Evolutionary conservation across 108 stramenopile species (phyloP).

Genomic region (Aurantiochytrium sp.): DNA sequence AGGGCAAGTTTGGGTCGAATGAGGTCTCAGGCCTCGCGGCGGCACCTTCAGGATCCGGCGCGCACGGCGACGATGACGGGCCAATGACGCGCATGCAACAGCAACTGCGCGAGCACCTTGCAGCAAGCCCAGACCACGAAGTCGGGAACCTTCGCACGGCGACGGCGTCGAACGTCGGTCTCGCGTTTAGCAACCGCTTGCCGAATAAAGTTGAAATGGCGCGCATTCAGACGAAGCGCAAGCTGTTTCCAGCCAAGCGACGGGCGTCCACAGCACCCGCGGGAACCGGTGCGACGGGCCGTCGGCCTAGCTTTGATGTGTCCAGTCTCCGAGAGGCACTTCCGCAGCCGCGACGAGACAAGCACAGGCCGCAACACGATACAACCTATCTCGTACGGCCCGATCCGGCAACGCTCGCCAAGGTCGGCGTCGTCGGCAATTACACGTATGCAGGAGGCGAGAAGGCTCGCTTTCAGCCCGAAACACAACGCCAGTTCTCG

Average conservation of each 20-base stretch:
- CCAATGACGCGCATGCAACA: neutral
- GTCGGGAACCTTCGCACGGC: neutral
- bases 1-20: neutral
- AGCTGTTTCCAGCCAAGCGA: neutral
- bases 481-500: neutral
- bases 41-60: neutral
- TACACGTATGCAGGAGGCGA: constrained; percentile 8
- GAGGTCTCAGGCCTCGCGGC: neutral
- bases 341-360: neutral
- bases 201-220: neutral
- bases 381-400: neutral
- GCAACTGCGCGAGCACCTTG: neutral
- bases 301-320: neutral
- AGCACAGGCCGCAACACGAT: neutral
- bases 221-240: neutral
- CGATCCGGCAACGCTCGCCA: neutral
- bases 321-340: neutral
- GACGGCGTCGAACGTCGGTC: neutral
- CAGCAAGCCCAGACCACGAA: neutral
- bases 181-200: neutral
- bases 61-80: neutral
- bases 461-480: neutral
- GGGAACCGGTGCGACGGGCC: too few relatives aligned
- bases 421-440: neutral
- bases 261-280: neutral